Percentiles rank a stretch among this genome's conserved stretches.
These are phyloP conservation scores for Avena sativa DNA, from an alignment of 176 grass and related monocot species.

Conservation along the genomic window DNA sequence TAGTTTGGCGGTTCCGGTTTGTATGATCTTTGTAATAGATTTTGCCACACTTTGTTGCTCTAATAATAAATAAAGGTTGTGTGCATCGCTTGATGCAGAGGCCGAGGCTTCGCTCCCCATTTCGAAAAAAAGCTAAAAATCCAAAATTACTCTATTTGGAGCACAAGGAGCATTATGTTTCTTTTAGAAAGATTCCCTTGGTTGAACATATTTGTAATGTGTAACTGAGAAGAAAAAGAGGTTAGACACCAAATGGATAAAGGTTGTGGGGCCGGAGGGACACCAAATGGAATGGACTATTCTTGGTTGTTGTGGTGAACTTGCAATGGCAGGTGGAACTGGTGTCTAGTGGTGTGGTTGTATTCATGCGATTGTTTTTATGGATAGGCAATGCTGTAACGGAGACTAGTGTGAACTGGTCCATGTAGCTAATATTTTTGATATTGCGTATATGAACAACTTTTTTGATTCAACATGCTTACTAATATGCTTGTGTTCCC, in stretches of 20 bases:
- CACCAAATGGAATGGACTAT: not conserved
- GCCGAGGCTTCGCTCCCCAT: too few relatives aligned
- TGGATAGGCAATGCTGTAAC: not conserved
- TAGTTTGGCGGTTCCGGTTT: too few relatives aligned
- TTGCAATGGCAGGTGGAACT: not conserved
- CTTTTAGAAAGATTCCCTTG: not conserved
- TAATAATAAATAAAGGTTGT: too few relatives aligned
- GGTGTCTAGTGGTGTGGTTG: not conserved
- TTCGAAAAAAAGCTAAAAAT: too few relatives aligned
- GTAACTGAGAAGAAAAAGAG: too few relatives aligned
- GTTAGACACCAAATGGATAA: not conserved
- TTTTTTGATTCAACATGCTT: not conserved
- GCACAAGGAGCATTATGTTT: not conserved
- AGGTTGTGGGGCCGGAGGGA: not conserved
- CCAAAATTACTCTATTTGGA: not conserved
- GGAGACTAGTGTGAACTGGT: not conserved
- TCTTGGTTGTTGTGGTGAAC: not conserved
- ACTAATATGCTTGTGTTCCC: not conserved
- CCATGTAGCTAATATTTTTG: not conserved
- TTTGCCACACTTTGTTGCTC: too few relatives aligned
- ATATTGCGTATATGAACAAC: not conserved
- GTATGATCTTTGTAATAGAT: too few relatives aligned
- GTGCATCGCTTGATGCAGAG: too few relatives aligned
- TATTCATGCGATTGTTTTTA: not conserved
- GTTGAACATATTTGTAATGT: not conserved